Base-by-base conservation (phyloP, 2,329 filamentous ascomycete genomes). In the Talaromyces sp. region DNA sequence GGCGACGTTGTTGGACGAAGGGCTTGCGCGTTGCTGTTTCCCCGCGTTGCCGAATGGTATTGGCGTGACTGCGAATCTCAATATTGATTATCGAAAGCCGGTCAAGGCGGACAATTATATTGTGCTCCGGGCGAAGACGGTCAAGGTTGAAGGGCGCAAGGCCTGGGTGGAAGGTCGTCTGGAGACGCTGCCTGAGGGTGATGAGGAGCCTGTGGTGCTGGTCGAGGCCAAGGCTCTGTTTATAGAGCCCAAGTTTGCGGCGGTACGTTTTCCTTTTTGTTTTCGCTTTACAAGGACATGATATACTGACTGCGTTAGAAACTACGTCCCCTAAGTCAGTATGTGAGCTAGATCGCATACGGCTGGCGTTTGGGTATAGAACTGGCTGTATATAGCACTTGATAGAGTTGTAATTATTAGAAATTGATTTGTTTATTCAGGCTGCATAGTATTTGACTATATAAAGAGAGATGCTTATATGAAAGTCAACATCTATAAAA, bases 1-100 rank as follows among this genome's bases (percentile, higher is more conserved):
- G 60, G 93, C 93, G n/a, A 97, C 93, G 12, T 83, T 97, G 72
- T 79, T 97, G 57, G 93, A 97, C 71, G 93, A 97, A 74, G 91
- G 91, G 0, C 79, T 97, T 50, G 93, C 90, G 32, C 83, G 91
- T 58, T 95, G 91, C 74, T 95, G 90, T 71, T 96, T 97, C 75
- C 87, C 86, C 5, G 91, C 91, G 26, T 80, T 97, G 69, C 93
- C 93, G 31, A 91, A 93, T 71, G 90, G 91, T 66, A 94, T 64
- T 88, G 88, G 63, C 83, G 97, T 72, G 50, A 97, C 94, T 46
- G 94, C 93, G 56, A 93, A 88, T 70, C 78, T 99, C 67, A 92
- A 84, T 65, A 79, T 87, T 62, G 88, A 95, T 74, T 99, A 97
- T 76, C 86, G 88, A 67, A 86, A 85, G 63, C 94, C 94, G 4